A percentile compares a stretch with the other conserved stretches of the same genome.
phyloP scores from a whole-genome alignment of 352 stramenopile species.

The Phytophthora vignae region DNA sequence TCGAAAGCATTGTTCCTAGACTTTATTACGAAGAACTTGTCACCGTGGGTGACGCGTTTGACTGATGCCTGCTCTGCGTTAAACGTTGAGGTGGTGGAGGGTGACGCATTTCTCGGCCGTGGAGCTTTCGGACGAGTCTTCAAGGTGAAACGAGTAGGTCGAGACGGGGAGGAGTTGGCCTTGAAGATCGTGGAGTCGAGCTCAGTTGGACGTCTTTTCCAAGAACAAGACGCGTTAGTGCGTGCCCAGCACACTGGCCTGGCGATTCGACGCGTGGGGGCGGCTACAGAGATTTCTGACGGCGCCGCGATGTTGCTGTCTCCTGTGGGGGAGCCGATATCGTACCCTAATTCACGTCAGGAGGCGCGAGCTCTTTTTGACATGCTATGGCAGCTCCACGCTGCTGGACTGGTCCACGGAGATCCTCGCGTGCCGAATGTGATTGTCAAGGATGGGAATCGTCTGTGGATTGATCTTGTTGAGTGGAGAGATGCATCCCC shows the following conservation, averaged over 20 bases:
- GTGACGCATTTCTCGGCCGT: constrained; percentile 3
- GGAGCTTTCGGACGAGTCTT: constrained; percentile 1
- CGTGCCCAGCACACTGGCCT: constrained; percentile 1
- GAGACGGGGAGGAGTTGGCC: neutral
- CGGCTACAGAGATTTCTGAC: constrained; percentile 1
- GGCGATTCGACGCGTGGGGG: neutral
- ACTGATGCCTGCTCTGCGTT: constrained; percentile 2
- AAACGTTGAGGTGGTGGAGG: constrained; percentile 2
- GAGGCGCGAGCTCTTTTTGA: neutral
- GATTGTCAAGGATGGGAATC: constrained; percentile 1
- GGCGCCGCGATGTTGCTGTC: constrained; percentile 3
- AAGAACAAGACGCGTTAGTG: constrained; percentile 4
- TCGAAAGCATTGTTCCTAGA: neutral
- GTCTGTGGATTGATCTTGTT: constrained; percentile 2
- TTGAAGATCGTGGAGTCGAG: constrained; percentile 1
- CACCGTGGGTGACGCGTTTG: constrained; percentile 1
- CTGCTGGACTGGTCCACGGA: neutral
- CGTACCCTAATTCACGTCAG: neutral
- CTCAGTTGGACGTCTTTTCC: constrained; percentile 3
- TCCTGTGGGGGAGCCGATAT: constrained; percentile 2
- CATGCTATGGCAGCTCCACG: constrained; percentile 2
- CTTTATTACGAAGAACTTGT: constrained; percentile 6
- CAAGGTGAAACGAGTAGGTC: constrained; percentile 4
- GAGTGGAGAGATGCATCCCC: neutral
- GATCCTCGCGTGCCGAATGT: constrained; percentile 5